A percentile compares a stretch with the other conserved stretches of the same genome.
Conservation (phyloP, 345 rosid genomes). For the Camelina sativa region DNA sequence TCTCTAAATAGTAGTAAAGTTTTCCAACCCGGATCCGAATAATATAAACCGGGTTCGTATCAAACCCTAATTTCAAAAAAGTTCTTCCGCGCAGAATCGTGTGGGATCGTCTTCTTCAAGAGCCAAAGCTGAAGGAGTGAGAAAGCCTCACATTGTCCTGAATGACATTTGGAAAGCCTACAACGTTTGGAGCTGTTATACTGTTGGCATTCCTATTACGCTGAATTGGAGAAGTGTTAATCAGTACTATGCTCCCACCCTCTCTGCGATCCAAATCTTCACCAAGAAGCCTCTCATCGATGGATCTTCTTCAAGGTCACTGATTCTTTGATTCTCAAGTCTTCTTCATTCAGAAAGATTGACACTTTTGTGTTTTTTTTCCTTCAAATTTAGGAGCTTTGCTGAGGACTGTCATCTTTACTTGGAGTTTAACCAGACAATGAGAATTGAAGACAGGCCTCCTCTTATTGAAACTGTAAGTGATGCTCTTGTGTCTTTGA, state of each 20-base stretch:
- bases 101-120: neutral
- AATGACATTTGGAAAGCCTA: constrained; percentile 17
- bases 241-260: constrained; percentile 20
- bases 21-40: constrained; percentile 20
- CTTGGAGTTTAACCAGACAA: constrained; percentile 16
- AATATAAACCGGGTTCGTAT: neutral
- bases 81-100: neutral
- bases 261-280: constrained; percentile 33
- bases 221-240: neutral
- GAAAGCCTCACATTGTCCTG: neutral
- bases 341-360: neutral
- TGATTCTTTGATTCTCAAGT: neutral
- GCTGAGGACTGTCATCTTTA: constrained; percentile 3
- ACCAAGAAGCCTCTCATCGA: neutral
- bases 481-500: neutral
- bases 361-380: neutral
- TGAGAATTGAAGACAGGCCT: neutral
- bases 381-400: constrained; percentile 19
- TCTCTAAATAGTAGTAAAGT: neutral
- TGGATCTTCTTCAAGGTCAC: constrained; percentile 28
- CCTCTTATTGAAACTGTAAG: neutral
- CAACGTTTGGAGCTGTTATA: neutral
- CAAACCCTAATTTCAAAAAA: constrained; percentile 2
- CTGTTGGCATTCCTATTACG: constrained; percentile 10
- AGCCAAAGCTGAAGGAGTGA: neutral